phyloP scores from a whole-genome alignment of 2,329 filamentous ascomycete genomes.

The Teratosphaeria destructans region DNA sequence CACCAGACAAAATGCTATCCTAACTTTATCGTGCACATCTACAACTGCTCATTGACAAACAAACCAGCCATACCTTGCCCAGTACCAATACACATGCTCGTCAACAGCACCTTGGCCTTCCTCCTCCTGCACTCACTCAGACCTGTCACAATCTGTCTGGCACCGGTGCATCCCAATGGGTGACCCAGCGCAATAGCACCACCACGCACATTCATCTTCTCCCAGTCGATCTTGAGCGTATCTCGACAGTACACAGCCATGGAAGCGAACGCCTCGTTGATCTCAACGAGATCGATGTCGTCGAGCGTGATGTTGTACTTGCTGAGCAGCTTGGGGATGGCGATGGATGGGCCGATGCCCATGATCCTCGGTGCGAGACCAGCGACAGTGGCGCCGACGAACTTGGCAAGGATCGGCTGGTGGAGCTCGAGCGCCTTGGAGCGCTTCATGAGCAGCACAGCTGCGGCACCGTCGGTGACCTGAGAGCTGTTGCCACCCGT shows the following conservation, averaged over 20 bases:
- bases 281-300: slow-evolving; percentile 81
- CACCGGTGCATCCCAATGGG: slow-evolving; percentile 68
- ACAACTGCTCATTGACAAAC: slow-evolving; percentile 53
- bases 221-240: slow-evolving; percentile 55
- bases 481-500: slow-evolving; percentile 93
- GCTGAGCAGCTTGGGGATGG: slow-evolving; percentile 68
- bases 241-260: slow-evolving; percentile 72
- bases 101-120: slow-evolving; percentile 49
- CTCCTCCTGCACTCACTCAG: slow-evolving; percentile 24
- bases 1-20: neutral
- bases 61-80: slow-evolving; percentile 58
- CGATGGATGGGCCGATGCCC: slow-evolving; percentile 74
- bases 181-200: slow-evolving; percentile 78
- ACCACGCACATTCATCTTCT: slow-evolving; percentile 72
- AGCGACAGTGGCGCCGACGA: slow-evolving; percentile 80
- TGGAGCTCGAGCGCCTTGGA: slow-evolving; percentile 76
- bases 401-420: slow-evolving; percentile 90
- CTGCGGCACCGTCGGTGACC: slow-evolving; percentile 87
- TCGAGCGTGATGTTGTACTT: slow-evolving; percentile 68
- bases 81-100: slow-evolving; percentile 73
- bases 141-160: slow-evolving; percentile 78
- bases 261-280: slow-evolving; percentile 96
- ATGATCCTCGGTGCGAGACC: slow-evolving; percentile 90
- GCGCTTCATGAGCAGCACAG: slow-evolving; percentile 87
- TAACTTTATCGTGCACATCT: slow-evolving; percentile 1